These are phyloP conservation scores for Paraglomus occultum DNA, from an alignment of 192 early-diverging fungal species.

Conservation along the genomic window DNA sequence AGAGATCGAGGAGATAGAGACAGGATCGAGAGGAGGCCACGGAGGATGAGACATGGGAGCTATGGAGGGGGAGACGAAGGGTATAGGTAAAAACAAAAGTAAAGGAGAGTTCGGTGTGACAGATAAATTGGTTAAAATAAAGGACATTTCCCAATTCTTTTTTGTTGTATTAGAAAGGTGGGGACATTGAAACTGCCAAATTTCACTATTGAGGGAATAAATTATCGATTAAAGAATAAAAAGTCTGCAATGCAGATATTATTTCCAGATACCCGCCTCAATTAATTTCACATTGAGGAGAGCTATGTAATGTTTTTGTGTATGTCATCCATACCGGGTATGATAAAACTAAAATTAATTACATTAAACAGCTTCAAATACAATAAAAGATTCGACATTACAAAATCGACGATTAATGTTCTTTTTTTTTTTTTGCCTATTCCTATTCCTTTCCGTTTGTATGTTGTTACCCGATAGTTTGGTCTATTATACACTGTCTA, in stretches of 20 bases:
- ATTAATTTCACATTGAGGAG: not conserved
- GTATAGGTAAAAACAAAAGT: not conserved
- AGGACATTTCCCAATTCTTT: not conserved
- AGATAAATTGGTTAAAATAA: not conserved
- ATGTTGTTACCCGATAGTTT: not conserved
- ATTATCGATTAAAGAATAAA: not conserved
- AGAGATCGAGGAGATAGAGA: constrained; percentile 1
- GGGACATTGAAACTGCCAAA: not conserved
- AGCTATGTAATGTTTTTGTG: not conserved
- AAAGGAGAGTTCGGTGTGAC: not conserved
- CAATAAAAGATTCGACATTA: not conserved
- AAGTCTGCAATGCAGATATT: not conserved
- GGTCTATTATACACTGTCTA: not conserved
- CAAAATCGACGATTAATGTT: not conserved
- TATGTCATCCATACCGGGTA: not conserved
- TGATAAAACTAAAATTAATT: not conserved
- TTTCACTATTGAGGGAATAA: not conserved
- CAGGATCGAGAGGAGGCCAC: not conserved
- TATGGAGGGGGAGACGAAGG: not conserved
- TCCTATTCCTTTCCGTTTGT: not conserved
- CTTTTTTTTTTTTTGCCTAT: not conserved
- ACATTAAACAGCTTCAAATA: not conserved
- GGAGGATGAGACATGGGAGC: not conserved
- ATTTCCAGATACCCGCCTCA: not conserved
- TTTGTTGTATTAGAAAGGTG: too few species aligned